phyloP scores from a whole-genome alignment of 2,329 filamentous ascomycete genomes.

The Zasmidium angulare region DNA sequence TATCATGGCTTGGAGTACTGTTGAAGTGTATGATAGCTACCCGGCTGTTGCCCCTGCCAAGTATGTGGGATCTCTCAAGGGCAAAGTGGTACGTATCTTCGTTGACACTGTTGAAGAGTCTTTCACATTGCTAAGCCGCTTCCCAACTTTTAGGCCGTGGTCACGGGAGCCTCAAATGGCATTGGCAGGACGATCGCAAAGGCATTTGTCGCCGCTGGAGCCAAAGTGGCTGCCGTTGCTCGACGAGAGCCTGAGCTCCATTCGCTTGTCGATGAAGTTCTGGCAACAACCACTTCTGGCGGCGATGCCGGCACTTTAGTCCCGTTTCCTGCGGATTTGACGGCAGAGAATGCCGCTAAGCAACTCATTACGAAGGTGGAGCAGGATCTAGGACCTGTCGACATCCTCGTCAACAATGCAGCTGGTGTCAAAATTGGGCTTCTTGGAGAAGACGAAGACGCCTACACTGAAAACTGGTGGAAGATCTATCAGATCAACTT shows the following conservation, averaged over 20 bases:
- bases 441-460: slow-evolving; percentile 9
- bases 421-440: slow-evolving; percentile 15
- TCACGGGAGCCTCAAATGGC: slow-evolving; percentile 26
- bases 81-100: slow-evolving; percentile 14
- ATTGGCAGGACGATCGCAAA: slow-evolving; percentile 19
- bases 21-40: slow-evolving; percentile 21
- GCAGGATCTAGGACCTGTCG: slow-evolving; percentile 6
- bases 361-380: slow-evolving; percentile 13
- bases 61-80: slow-evolving; percentile 18
- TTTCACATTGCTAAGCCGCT: too few relatives aligned
- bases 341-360: slow-evolving; percentile 7
- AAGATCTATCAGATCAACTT: slow-evolving; percentile 27
- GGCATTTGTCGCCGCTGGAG: slow-evolving; percentile 16
- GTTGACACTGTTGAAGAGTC: too few relatives aligned
- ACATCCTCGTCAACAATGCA: slow-evolving; percentile 15
- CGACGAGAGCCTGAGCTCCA: slow-evolving; percentile 15
- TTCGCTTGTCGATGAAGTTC: slow-evolving; percentile 12
- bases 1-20: too few relatives aligned
- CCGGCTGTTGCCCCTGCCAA: slow-evolving; percentile 11
- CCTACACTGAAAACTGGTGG: slow-evolving; percentile 25
- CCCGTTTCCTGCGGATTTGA: slow-evolving; percentile 8
- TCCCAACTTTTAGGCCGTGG: neutral
- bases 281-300: neutral
- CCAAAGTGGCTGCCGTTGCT: slow-evolving; percentile 16
- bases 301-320: neutral